Conservation (phyloP, 177 flowering plant species). For the Vitis hybrid region DNA sequence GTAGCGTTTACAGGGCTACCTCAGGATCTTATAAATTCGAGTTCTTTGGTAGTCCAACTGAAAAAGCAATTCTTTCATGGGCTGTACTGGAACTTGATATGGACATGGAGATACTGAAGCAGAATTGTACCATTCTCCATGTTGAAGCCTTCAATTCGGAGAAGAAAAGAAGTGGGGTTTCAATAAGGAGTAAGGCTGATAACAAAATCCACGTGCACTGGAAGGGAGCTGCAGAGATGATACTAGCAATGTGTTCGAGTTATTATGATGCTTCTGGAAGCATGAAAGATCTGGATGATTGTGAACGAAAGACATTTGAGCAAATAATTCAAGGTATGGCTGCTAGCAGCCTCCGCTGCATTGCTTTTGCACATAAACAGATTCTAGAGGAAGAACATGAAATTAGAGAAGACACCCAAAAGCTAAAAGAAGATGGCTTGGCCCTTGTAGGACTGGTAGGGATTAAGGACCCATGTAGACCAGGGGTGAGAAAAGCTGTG, state of each 20-base stretch:
- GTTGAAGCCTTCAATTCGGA: conserved; percentile 57
- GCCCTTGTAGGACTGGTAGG: conserved; percentile 46
- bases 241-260: too few relatives aligned
- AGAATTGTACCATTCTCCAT: conserved; percentile 20
- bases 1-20: conserved; percentile 34
- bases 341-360: conserved; percentile 49
- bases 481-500: conserved; percentile 45
- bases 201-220: too few relatives aligned
- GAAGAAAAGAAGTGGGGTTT: conserved; percentile 52
- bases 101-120: conserved; percentile 41
- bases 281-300: conserved; percentile 21
- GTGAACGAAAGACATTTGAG: conserved; percentile 26
- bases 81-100: conserved; percentile 35
- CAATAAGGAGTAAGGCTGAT: conserved; percentile 30
- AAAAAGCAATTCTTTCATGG: conserved; percentile 54
- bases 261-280: conserved; percentile 39
- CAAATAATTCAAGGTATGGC: conserved; percentile 54
- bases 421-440: conserved; percentile 25
- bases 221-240: too few relatives aligned
- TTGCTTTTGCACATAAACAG: conserved; percentile 48
- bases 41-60: conserved; percentile 53
- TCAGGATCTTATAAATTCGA: conserved; percentile 29
- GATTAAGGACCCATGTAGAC: conserved; percentile 55
- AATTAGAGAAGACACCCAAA: conserved; percentile 5
- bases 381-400: conserved; percentile 10